These are phyloP conservation scores for Pseudogymnoascus pannorum DNA, from an alignment of 2,329 filamentous ascomycete genomes.

Conservation along the genomic window DNA sequence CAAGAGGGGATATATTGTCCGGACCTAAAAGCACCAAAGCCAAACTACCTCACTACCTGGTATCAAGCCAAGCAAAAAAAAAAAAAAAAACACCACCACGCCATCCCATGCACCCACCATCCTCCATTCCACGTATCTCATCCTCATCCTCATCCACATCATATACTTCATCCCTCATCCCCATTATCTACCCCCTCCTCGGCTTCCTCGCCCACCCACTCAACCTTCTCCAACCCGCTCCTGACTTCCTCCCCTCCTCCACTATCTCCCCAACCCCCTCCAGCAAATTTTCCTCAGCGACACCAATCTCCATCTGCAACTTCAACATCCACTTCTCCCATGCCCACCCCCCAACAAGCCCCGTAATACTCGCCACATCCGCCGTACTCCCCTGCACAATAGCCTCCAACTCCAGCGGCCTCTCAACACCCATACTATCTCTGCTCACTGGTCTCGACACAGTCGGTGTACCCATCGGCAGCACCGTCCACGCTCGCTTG, in stretches of 20 bases:
- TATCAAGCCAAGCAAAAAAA: conserved; percentile 1
- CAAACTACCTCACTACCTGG: neutral
- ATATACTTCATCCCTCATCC: neutral
- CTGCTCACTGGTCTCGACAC: conserved; percentile 27
- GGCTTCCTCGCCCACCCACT: conserved; percentile 60
- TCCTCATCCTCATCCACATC: neutral
- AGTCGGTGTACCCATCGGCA: conserved; percentile 63
- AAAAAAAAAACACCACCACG: neutral
- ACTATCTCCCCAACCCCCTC: conserved; percentile 54
- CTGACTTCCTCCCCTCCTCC: conserved; percentile 54
- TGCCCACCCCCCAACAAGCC: conserved; percentile 76
- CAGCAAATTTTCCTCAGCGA: conserved; percentile 54
- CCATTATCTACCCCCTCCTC: neutral
- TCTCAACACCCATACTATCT: conserved; percentile 33
- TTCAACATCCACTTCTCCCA: conserved; percentile 97
- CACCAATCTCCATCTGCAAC: conserved; percentile 77
- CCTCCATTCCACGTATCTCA: neutral
- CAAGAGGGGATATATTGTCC: neutral
- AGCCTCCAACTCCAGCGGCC: conserved; percentile 51
- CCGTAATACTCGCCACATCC: conserved; percentile 66
- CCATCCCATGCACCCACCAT: neutral
- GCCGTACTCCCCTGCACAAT: conserved; percentile 61
- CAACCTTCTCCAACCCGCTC: conserved; percentile 53
- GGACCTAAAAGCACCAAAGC: neutral
- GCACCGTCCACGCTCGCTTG: conserved; percentile 79